Base-by-base conservation (phyloP, 208 protist genomes). In the Leishmania braziliensis region DNA sequence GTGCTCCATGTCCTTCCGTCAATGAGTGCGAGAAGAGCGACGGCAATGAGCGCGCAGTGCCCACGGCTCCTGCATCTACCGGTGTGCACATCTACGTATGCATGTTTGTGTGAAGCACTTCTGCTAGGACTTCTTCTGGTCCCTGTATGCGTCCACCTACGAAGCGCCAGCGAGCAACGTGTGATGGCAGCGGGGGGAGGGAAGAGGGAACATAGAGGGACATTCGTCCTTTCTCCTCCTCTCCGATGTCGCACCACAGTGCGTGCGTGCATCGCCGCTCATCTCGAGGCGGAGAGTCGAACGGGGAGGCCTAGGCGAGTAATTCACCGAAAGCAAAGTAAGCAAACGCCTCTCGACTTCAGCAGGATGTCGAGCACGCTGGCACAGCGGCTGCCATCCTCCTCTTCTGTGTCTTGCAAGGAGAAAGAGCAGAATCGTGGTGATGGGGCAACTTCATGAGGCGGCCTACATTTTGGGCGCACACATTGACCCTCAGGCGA, bases 1-100 rank as follows among this genome's bases (percentile, higher is more conserved):
- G 75, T 95, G 91, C 54, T 63, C 79, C 39, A 71, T 84, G 36
- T 74, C 83, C 23, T 95, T 95, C 75, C 75, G 78, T 29, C 66
- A 50, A 23, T 84, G 83, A 56, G 56, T 2, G n/a, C 48, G n/a
- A 26, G 12, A 29, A 5, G 5, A 23, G 16, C 53, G 70, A 23
- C 1, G 29, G 33, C 18, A 39, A n/a, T 6, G 68, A 48, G 20
- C 5, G 9, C 43, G 14, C 23, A 48, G 36, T 8, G 33, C 14
- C 29, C 36, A 71, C 39, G 33, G 36, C 26, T 10, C 18, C 39
- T 50, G 16, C 39, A 3, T 46, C 39, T 63, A 63, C 58, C 20
- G 3, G 58, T 29, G 58, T 58, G 54, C 54, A 3, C 4, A 6
- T 6, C 16, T 43, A 14, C 23, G 63, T 69, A 33, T 18, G 46